Evolutionary conservation across 345 rosid species (phyloP).

Genomic region (Atalantia buxifolia): DNA sequence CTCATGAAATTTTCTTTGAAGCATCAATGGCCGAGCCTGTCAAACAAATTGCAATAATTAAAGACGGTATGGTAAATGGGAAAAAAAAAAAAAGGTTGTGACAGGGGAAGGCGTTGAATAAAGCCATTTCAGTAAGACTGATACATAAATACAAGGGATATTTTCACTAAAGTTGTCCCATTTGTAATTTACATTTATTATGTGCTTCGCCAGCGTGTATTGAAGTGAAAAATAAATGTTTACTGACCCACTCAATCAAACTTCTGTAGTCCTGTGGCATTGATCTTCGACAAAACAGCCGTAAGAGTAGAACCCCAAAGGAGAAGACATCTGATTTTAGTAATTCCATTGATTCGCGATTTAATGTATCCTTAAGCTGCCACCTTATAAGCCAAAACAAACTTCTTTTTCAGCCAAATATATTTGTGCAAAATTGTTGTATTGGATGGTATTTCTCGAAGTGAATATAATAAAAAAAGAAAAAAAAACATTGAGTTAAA

Average conservation of each 20-base stretch:
- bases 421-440: not conserved
- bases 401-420: not conserved
- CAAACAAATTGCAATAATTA: not conserved
- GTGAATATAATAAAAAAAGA: not conserved
- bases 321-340: constrained; percentile 29
- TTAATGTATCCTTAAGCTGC: constrained; percentile 4
- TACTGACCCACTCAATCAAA: constrained; percentile 40
- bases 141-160: not conserved
- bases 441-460: not conserved
- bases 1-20: constrained; percentile 37
- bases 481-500: too few relatives aligned
- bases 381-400: constrained; percentile 17
- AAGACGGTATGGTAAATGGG: not conserved
- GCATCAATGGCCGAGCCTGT: constrained; percentile 38
- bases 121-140: not conserved
- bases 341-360: constrained; percentile 13
- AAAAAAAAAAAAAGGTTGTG: not conserved
- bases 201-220: not conserved
- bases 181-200: too few relatives aligned
- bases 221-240: not conserved
- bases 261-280: constrained; percentile 29
- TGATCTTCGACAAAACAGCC: constrained; percentile 34
- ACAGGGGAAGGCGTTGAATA: not conserved
- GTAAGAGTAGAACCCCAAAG: constrained; percentile 39
- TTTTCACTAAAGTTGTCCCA: not conserved